phyloP scores from a whole-genome alignment of 495 filamentous ascomycete species.

The Tuber calosporum region DNA sequence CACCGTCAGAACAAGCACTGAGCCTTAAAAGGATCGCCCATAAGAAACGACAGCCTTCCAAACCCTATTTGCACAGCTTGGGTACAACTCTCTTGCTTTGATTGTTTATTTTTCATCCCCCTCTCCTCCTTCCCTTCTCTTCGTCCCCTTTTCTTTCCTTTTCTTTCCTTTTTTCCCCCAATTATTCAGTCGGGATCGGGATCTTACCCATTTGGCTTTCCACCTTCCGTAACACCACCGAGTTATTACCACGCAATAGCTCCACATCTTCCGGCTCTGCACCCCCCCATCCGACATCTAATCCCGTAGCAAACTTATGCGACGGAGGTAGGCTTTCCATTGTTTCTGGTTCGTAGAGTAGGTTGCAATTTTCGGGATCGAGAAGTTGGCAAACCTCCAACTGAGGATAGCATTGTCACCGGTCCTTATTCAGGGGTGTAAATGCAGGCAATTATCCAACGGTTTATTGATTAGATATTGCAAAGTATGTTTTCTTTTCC shows the following conservation, averaged over 20 bases:
- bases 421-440: slow-evolving; percentile 3
- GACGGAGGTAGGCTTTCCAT: slow-evolving; percentile 17
- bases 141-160: not conserved
- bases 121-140: not conserved
- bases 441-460: not conserved
- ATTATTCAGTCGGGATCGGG: slow-evolving; percentile 4
- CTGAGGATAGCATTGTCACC: slow-evolving; percentile 27
- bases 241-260: slow-evolving; percentile 5
- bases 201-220: slow-evolving; percentile 24
- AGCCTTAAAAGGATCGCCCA: not conserved
- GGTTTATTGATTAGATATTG: slow-evolving; percentile 3
- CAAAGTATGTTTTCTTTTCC: slow-evolving; percentile 4
- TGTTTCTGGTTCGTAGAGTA: slow-evolving; percentile 5
- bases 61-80: not conserved
- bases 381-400: slow-evolving; percentile 22
- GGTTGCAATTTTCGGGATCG: slow-evolving; percentile 18
- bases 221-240: slow-evolving; percentile 7
- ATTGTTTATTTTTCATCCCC: not conserved
- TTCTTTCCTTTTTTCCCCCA: not conserved
- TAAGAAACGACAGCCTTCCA: not conserved
- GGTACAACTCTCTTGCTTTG: not conserved
- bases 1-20: slow-evolving; percentile 11
- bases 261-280: slow-evolving; percentile 5
- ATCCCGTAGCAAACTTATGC: slow-evolving; percentile 10
- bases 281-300: not conserved